Conservation (phyloP, 495 filamentous ascomycete species). For the Daldinia concentrica region DNA sequence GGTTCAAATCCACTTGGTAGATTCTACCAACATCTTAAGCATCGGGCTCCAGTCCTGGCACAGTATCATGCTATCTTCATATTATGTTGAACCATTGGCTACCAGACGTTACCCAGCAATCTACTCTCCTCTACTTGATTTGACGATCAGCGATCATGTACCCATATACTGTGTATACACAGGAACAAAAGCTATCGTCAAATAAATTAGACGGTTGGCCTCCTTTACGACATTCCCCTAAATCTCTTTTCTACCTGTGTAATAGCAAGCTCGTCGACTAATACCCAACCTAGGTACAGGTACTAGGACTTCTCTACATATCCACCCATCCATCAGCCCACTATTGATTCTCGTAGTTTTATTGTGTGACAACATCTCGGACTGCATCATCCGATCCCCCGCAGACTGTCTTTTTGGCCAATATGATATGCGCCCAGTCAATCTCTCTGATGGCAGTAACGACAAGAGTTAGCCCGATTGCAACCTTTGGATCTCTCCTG, state of each 20-base stretch:
- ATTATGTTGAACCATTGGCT: not conserved
- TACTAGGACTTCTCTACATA: conserved; percentile 1
- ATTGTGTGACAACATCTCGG: not conserved
- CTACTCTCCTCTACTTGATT: not conserved
- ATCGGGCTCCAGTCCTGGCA: not conserved
- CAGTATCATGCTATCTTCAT: not conserved
- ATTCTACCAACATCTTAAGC: not conserved
- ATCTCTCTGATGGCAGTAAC: conserved; percentile 64
- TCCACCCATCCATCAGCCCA: conserved; percentile 15
- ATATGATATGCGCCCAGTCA: conserved; percentile 62
- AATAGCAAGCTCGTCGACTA: conserved; percentile 3
- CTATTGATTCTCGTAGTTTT: conserved; percentile 9
- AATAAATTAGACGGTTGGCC: conserved; percentile 3
- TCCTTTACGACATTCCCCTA: conserved; percentile 10
- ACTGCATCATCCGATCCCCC: conserved; percentile 20
- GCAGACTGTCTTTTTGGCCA: conserved; percentile 43
- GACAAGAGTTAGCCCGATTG: conserved; percentile 54
- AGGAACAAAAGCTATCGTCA: conserved; percentile 7
- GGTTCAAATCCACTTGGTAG: not conserved
- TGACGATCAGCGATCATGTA: conserved; percentile 3
- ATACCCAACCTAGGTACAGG: conserved; percentile 3
- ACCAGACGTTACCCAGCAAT: conserved; percentile 3
- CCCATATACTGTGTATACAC: not conserved
- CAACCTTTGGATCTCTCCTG: conserved; percentile 51
- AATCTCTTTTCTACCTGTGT: not conserved